These are phyloP conservation scores for Penicillium sp. DNA, from an alignment of 2,329 filamentous ascomycete genomes.

Conservation along the genomic window DNA sequence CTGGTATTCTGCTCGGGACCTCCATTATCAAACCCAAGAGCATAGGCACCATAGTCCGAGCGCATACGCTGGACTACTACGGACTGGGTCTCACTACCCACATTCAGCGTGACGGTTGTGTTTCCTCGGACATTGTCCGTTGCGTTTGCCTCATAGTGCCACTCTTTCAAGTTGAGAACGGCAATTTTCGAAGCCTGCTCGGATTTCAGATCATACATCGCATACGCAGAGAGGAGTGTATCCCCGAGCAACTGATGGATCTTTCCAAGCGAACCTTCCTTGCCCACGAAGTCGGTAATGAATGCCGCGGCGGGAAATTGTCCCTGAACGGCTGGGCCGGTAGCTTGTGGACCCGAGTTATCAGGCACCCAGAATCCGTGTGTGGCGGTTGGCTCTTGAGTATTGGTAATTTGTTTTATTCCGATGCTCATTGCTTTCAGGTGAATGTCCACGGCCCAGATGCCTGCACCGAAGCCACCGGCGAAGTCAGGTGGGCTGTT, in stretches of 20 bases:
- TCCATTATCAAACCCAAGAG: slow-evolving; percentile 23
- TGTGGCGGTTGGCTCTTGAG: slow-evolving; percentile 13
- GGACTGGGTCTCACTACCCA: background rate
- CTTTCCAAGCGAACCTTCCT: slow-evolving; percentile 3
- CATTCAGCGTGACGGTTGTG: background rate
- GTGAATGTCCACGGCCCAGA: slow-evolving; percentile 16
- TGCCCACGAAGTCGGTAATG: slow-evolving; percentile 22
- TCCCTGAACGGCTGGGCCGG: slow-evolving; percentile 16
- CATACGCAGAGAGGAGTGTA: slow-evolving; percentile 7
- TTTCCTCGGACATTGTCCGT: background rate
- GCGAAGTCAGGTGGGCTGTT: background rate
- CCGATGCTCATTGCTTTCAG: slow-evolving; percentile 16
- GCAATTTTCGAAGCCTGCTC: slow-evolving; percentile 1
- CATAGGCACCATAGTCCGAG: slow-evolving; percentile 14
- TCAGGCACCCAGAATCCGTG: slow-evolving; percentile 18
- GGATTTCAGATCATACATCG: slow-evolving; percentile 5
- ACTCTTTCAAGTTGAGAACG: slow-evolving; percentile 7
- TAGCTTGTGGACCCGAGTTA: slow-evolving; percentile 2
- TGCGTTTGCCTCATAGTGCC: background rate
- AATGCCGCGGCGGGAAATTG: slow-evolving; percentile 15
- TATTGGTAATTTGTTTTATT: slow-evolving; percentile 17
- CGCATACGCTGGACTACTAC: slow-evolving; percentile 10
- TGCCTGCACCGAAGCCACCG: slow-evolving; percentile 8
- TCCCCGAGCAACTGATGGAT: background rate
- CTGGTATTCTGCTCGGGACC: slow-evolving; percentile 29